These are phyloP conservation scores for Pythium graminicola DNA, from an alignment of 352 stramenopile species.

Conservation along the genomic window DNA sequence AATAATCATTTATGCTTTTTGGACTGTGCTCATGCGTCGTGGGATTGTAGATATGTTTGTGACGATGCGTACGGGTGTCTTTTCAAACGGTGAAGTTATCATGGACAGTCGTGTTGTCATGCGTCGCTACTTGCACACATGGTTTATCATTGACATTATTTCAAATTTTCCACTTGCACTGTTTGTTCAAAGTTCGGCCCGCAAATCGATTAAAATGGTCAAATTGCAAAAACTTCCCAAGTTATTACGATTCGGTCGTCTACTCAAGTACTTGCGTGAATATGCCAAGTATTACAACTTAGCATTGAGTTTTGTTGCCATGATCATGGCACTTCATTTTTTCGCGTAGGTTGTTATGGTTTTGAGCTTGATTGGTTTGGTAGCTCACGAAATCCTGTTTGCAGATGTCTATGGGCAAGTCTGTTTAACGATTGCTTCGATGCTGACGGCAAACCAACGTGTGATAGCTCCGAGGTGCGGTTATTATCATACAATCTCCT, in stretches of 20 bases:
- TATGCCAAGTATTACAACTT: conserved; percentile 86
- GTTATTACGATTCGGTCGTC: conserved; percentile 58
- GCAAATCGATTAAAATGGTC: conserved; percentile 75
- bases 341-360: conserved; percentile 39
- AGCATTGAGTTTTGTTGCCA: conserved; percentile 53
- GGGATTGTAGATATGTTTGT: conserved; percentile 59
- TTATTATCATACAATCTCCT: background rate
- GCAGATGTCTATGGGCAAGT: conserved; percentile 56
- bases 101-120: conserved; percentile 64
- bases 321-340: conserved; percentile 61
- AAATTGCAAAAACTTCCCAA: conserved; percentile 85
- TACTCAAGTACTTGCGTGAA: conserved; percentile 73
- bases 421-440: conserved; percentile 61
- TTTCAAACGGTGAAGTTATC: conserved; percentile 68
- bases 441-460: conserved; percentile 24
- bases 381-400: too few species aligned
- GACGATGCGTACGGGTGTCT: conserved; percentile 70
- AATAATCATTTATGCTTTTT: conserved; percentile 16
- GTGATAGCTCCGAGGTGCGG: conserved; percentile 33
- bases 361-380: too few species aligned
- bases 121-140: conserved; percentile 63
- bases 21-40: background rate
- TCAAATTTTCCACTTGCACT: conserved; percentile 78
- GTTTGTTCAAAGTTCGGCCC: conserved; percentile 44
- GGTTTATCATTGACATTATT: conserved; percentile 79